These are phyloP conservation scores for Austroboletus novae-zelandiae DNA, from an alignment of 1,284 basidiomycete species.

Conservation along the genomic window DNA sequence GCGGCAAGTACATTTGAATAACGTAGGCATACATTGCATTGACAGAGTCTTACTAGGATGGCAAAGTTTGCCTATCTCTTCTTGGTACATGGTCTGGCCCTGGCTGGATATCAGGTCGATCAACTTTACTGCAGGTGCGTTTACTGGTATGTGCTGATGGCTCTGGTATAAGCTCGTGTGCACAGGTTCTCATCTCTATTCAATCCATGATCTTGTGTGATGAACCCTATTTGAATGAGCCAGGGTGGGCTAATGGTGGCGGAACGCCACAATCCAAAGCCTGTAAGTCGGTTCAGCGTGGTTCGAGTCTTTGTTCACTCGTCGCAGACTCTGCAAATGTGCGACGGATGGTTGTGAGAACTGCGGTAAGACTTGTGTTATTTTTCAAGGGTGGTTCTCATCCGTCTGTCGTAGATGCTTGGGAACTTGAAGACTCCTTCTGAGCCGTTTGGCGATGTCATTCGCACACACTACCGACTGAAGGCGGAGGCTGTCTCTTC, in stretches of 20 bases:
- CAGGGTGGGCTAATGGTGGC: constrained; percentile 72
- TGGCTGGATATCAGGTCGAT: constrained; percentile 85
- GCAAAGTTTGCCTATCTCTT: constrained; percentile 88
- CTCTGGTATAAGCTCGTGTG: constrained; percentile 1
- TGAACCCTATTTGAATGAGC: constrained; percentile 88
- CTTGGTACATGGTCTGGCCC: constrained; percentile 92
- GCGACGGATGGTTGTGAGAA: constrained; percentile 82
- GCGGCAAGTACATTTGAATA: constrained; percentile 50
- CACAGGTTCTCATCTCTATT: constrained; percentile 84
- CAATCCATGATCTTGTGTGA: constrained; percentile 92
- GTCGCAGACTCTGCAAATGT: constrained; percentile 78
- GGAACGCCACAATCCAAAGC: constrained; percentile 72
- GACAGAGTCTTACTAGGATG: constrained; percentile 50
- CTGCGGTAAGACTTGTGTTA: constrained; percentile 56
- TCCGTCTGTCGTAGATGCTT: constrained; percentile 61
- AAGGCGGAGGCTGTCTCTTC: constrained; percentile 68
- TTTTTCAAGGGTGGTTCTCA: constrained; percentile 5
- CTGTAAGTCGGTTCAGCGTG: constrained; percentile 46
- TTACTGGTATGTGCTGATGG: background rate
- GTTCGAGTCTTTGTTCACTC: constrained; percentile 5
- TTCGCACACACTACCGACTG: constrained; percentile 86
- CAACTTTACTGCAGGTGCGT: constrained; percentile 74
- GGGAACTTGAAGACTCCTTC: constrained; percentile 79
- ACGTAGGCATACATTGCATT: background rate
- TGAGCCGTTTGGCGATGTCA: constrained; percentile 77